phyloP scores from a whole-genome alignment of 345 rosid species.

The Limnanthes douglasii region DNA sequence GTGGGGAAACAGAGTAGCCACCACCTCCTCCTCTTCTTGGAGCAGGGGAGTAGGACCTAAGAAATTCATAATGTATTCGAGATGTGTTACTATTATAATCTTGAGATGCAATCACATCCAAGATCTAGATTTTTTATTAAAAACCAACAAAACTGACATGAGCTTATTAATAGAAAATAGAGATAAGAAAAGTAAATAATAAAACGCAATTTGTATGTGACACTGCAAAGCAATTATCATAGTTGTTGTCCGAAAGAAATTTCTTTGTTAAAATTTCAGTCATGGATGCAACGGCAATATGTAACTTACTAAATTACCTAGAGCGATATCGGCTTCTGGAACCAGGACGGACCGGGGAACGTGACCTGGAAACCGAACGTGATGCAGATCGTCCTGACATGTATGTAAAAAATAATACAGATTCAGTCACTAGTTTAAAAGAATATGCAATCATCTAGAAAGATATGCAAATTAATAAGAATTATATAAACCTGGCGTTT shows the following conservation, averaged over 20 bases:
- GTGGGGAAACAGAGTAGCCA: slow-evolving; percentile 61
- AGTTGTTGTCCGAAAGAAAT: too few relatives aligned
- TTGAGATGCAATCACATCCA: too few relatives aligned
- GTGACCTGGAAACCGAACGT: slow-evolving; percentile 59
- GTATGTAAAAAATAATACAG: slow-evolving; percentile 1
- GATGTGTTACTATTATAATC: background rate
- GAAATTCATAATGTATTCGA: background rate
- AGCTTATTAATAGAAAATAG: background rate
- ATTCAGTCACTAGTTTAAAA: background rate
- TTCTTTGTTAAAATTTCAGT: too few relatives aligned
- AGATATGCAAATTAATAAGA: background rate
- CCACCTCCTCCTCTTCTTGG: slow-evolving; percentile 40
- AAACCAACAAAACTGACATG: too few relatives aligned
- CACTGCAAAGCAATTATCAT: too few relatives aligned
- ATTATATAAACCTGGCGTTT: background rate
- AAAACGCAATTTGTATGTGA: too few relatives aligned
- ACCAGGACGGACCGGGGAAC: slow-evolving; percentile 57
- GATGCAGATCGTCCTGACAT: slow-evolving; percentile 68
- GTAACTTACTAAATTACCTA: slow-evolving; percentile 60
- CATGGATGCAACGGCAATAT: background rate
- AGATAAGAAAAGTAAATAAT: background rate
- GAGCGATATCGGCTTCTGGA: slow-evolving; percentile 75
- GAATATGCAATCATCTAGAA: background rate
- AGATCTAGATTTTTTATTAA: too few relatives aligned
- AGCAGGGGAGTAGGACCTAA: slow-evolving; percentile 80